Percentiles rank a stretch among this genome's conserved stretches.
Conservation (phyloP, 129 eudicot species). For the Centaurea solstitialis region DNA sequence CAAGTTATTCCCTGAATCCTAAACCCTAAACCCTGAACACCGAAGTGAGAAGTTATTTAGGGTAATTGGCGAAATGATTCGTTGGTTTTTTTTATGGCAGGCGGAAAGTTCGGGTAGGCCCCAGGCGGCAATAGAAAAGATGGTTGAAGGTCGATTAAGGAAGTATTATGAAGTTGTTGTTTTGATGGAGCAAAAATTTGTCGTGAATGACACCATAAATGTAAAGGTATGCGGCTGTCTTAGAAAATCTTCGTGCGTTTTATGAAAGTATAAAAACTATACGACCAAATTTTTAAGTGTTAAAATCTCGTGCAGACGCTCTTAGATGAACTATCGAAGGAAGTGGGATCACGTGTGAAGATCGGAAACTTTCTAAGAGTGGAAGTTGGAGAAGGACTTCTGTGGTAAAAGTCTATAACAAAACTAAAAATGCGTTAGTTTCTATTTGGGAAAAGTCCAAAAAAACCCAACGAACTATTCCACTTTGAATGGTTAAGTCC, state of each 20-base stretch:
- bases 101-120: slow-evolving; percentile 89
- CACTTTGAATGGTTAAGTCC: too few relatives aligned
- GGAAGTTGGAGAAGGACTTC: slow-evolving; percentile 94
- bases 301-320: slow-evolving; percentile 50
- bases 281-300: neutral
- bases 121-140: slow-evolving; percentile 88
- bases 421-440: neutral
- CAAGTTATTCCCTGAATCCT: slow-evolving; percentile 52
- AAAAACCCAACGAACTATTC: too few relatives aligned
- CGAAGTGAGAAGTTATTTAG: neutral
- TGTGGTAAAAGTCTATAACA: slow-evolving; percentile 44
- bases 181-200: slow-evolving; percentile 91
- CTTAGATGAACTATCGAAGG: slow-evolving; percentile 64
- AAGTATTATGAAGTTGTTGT: slow-evolving; percentile 95
- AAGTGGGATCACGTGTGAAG: slow-evolving; percentile 82
- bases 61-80: neutral
- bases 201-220: slow-evolving; percentile 60
- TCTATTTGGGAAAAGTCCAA: too few relatives aligned
- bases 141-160: slow-evolving; percentile 96
- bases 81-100: slow-evolving; percentile 37
- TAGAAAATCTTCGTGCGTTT: neutral
- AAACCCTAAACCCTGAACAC: neutral
- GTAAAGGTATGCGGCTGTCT: slow-evolving; percentile 55
- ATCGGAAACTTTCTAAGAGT: slow-evolving; percentile 67
- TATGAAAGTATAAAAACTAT: slow-evolving; percentile 2